These are phyloP conservation scores for Ophiostoma populinum DNA, from an alignment of 2,329 filamentous ascomycete genomes.

Conservation along the genomic window DNA sequence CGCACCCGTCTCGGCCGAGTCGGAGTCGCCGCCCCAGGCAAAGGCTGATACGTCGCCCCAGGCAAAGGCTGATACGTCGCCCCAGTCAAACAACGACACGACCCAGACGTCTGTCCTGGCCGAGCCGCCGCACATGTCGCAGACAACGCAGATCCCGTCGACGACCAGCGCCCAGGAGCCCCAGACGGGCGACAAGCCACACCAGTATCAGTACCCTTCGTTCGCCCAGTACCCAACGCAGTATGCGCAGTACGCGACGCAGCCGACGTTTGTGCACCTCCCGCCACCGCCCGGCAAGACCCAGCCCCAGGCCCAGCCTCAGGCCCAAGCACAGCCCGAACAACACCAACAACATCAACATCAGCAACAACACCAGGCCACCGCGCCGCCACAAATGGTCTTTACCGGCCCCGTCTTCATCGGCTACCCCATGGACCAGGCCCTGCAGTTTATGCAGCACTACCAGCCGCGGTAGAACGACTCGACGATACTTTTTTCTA, in stretches of 20 bases:
- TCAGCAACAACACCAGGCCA: conserved; percentile 12
- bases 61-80: conserved; percentile 12
- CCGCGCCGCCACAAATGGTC: conserved; percentile 50
- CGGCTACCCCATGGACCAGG: conserved; percentile 72
- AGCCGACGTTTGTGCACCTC: conserved; percentile 35
- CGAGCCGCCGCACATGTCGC: not conserved
- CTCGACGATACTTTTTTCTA: too few relatives aligned
- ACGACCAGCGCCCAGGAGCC: not conserved
- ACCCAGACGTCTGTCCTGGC: not conserved
- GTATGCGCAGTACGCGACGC: conserved; percentile 11
- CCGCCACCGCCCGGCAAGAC: conserved; percentile 4
- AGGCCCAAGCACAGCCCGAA: too few relatives aligned
- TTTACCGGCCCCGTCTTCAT: conserved; percentile 93
- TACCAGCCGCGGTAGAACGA: too few relatives aligned
- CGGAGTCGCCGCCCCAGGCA: too few relatives aligned
- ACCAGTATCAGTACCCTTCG: not conserved
- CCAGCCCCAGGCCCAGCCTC: not conserved
- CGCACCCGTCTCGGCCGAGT: not conserved
- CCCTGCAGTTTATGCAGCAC: conserved; percentile 55
- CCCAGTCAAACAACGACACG: conserved; percentile 13
- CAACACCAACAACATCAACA: conserved; percentile 13
- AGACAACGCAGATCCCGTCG: conserved; percentile 6
- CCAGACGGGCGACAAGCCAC: not conserved
- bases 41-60: too few relatives aligned
- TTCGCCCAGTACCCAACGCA: not conserved